Evolutionary conservation across 2,329 filamentous ascomycete species (phyloP).

Genomic region (Colletotrichum ledebouriae): DNA sequence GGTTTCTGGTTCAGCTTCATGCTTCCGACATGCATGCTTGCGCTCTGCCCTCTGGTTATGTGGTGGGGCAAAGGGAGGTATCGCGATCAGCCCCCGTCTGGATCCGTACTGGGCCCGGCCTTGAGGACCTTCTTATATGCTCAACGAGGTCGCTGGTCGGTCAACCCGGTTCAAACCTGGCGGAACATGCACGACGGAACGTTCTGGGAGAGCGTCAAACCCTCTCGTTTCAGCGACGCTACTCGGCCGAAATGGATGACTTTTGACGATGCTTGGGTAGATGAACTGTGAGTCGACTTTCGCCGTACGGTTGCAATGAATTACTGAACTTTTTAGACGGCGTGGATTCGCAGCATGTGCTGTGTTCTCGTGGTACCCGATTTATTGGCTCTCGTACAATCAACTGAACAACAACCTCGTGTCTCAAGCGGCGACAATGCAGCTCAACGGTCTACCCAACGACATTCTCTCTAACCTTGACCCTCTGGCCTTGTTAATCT

Average conservation of each 20-base stretch:
- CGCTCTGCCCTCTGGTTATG: slow-evolving; percentile 73
- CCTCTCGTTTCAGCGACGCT: slow-evolving; percentile 68
- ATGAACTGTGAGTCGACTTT: slow-evolving; percentile 65
- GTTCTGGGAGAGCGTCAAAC: slow-evolving; percentile 79
- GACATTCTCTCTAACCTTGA: slow-evolving; percentile 81
- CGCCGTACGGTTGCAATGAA: neutral
- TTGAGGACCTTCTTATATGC: slow-evolving; percentile 71
- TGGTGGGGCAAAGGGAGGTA: slow-evolving; percentile 71
- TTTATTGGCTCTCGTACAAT: slow-evolving; percentile 68
- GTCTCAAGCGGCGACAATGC: slow-evolving; percentile 75
- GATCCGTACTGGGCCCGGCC: slow-evolving; percentile 77
- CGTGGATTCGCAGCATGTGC: slow-evolving; percentile 77
- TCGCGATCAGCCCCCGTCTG: slow-evolving; percentile 68
- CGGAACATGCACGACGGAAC: slow-evolving; percentile 68
- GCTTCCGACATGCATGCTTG: slow-evolving; percentile 76
- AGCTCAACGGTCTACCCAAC: slow-evolving; percentile 79
- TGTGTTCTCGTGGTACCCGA: slow-evolving; percentile 78
- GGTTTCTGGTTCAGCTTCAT: slow-evolving; percentile 81
- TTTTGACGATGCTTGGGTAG: slow-evolving; percentile 84
- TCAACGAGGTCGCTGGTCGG: slow-evolving; percentile 76
- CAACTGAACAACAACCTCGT: slow-evolving; percentile 70
- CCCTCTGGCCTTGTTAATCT: slow-evolving; percentile 86
- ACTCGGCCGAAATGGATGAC: slow-evolving; percentile 78
- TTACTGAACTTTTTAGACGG: slow-evolving; percentile 46
- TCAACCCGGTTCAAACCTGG: slow-evolving; percentile 73